Evolutionary conservation across 2,329 filamentous ascomycete genomes (phyloP).

Genomic region (Xylariomycetidae sp.): DNA sequence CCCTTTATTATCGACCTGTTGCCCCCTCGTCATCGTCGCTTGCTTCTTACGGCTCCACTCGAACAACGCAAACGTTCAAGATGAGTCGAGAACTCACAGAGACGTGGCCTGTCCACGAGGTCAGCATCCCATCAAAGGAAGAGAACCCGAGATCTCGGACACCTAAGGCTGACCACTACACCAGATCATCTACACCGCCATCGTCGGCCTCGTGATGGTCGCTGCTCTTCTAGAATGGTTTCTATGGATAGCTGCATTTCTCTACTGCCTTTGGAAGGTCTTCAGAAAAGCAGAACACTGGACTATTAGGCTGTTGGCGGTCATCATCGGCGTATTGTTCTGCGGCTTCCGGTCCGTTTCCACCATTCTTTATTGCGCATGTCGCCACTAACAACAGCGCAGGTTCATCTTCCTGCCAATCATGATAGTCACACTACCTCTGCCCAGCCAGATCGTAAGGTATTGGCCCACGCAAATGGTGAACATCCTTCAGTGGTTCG

Average conservation of each 20-base stretch:
- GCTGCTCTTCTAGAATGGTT: constrained; percentile 89
- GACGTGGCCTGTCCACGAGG: constrained; percentile 47
- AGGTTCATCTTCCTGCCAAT: constrained; percentile 85
- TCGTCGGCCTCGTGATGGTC: constrained; percentile 76
- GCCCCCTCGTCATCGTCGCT: constrained; percentile 1
- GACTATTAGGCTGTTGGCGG: constrained; percentile 72
- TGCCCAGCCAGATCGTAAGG: constrained; percentile 65
- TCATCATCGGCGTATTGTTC: constrained; percentile 70
- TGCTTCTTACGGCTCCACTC: constrained; percentile 4
- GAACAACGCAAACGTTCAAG: constrained; percentile 11
- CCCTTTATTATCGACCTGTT: constrained; percentile 8
- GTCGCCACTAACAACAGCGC: constrained; percentile 11
- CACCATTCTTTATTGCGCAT: background rate
- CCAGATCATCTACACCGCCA: constrained; percentile 78
- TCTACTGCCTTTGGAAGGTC: constrained; percentile 86
- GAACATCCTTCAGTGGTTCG: constrained; percentile 79
- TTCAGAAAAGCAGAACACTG: constrained; percentile 85
- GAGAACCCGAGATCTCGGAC: no score
- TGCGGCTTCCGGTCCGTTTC: constrained; percentile 61
- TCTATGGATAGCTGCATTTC: constrained; percentile 86
- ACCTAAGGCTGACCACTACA: constrained; percentile 9
- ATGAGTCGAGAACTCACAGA: constrained; percentile 37
- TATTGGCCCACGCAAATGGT: constrained; percentile 69
- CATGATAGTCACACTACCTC: constrained; percentile 86
- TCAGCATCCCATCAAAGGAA: constrained; percentile 12